phyloP scores from a whole-genome alignment of 805 yeast genomes.

The Pichia membranifaciens region DNA sequence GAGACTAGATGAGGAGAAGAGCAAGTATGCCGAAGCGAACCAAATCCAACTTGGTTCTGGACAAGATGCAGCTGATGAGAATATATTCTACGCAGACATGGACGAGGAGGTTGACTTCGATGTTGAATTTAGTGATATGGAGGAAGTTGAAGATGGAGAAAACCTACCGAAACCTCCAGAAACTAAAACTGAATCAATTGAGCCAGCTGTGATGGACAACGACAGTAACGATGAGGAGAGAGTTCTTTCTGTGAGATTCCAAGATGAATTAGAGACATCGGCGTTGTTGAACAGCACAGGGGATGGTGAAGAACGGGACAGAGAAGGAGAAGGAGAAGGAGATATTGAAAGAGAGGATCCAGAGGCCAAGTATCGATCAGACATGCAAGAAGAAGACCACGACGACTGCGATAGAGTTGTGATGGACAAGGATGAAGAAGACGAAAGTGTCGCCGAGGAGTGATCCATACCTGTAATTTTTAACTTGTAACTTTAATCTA shows the following conservation, averaged over 20 bases:
- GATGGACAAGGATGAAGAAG: neutral
- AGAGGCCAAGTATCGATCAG: no score
- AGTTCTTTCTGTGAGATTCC: slow-evolving; percentile 3
- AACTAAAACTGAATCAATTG: no score
- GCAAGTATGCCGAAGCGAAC: slow-evolving; percentile 16
- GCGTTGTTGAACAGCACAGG: neutral
- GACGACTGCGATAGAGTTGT: no score
- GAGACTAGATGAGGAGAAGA: slow-evolving; percentile 21
- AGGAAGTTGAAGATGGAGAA: slow-evolving; percentile 8
- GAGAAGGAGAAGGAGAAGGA: neutral
- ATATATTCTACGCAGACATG: slow-evolving; percentile 10
- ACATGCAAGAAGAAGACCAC: slow-evolving; percentile 6
- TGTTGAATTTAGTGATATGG: slow-evolving; percentile 23
- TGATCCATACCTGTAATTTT: no score
- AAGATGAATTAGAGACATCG: neutral
- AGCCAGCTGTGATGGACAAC: no score
- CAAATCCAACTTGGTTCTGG: slow-evolving; percentile 17
- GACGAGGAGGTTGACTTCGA: slow-evolving; percentile 30
- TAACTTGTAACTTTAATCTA: no score
- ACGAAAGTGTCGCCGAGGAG: neutral
- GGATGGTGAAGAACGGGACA: neutral
- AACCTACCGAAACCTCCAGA: no score
- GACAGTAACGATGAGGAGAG: neutral
- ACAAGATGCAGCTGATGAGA: slow-evolving; percentile 8
- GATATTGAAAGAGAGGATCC: neutral